phyloP scores from a whole-genome alignment of 257 asterid genomes.

The Osmanthus fragrans region DNA sequence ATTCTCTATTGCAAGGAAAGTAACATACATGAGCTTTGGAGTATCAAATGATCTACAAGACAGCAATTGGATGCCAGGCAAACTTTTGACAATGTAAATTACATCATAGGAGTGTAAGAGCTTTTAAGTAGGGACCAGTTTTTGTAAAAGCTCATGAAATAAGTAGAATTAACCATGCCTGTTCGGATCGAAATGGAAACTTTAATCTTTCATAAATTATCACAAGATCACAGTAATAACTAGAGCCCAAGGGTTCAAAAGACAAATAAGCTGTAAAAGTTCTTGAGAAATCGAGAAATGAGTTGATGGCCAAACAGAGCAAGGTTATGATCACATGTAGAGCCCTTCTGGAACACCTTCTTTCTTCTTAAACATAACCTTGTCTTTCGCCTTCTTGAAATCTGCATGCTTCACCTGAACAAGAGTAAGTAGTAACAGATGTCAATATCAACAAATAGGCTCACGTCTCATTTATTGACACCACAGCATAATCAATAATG shows the following conservation, averaged over 20 bases:
- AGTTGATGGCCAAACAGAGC: background rate
- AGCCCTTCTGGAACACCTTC: slow-evolving; percentile 65
- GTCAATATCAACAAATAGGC: slow-evolving; percentile 5
- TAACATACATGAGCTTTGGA: no score
- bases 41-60: no score
- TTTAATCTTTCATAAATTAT: background rate
- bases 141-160: background rate
- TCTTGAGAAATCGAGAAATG: background rate
- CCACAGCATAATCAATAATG: background rate
- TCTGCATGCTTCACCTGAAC: slow-evolving; percentile 49
- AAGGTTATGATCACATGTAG: slow-evolving; percentile 39
- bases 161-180: background rate
- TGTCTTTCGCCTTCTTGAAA: slow-evolving; percentile 62
- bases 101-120: no score
- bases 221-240: background rate
- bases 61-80: no score
- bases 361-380: slow-evolving; percentile 63
- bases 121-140: no score
- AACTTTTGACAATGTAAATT: no score
- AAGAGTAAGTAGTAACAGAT: background rate
- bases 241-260: background rate
- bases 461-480: background rate
- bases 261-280: slow-evolving; percentile 2
- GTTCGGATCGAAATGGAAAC: no score
- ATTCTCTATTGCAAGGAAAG: no score